A percentile compares a stretch with the other conserved stretches of the same genome.
These are phyloP conservation scores for Danielozyma ontarioensis DNA, from an alignment of 805 yeast genomes.

Conservation along the genomic window DNA sequence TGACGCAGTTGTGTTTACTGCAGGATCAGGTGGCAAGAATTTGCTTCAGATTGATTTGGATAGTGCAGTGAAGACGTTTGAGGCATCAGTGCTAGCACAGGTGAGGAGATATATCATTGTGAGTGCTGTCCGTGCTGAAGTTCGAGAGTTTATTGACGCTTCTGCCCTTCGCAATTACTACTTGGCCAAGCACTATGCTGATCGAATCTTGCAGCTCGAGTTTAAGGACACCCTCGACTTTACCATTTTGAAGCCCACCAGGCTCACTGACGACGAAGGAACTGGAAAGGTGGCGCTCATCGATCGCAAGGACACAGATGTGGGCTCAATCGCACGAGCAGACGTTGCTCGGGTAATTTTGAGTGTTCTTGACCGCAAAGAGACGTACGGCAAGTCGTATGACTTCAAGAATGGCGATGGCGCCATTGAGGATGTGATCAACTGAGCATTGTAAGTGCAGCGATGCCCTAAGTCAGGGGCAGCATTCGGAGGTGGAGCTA, in stretches of 20 bases:
- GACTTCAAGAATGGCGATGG: conserved; percentile 41
- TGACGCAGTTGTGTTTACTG: conserved; percentile 55
- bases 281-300: conserved; percentile 42
- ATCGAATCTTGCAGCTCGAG: conserved; percentile 35
- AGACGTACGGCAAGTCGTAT: conserved; percentile 38
- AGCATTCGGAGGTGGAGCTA: no score
- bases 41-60: conserved; percentile 54
- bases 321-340: conserved; percentile 36
- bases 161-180: conserved; percentile 41
- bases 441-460: not conserved
- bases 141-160: conserved; percentile 41
- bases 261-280: conserved; percentile 32
- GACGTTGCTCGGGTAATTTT: conserved; percentile 52
- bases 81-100: conserved; percentile 43
- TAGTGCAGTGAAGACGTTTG: conserved; percentile 53
- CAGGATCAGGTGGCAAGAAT: conserved; percentile 59
- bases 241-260: conserved; percentile 55
- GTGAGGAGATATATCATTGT: conserved; percentile 46
- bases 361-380: conserved; percentile 28
- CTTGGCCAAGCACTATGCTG: conserved; percentile 61
- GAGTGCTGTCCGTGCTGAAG: conserved; percentile 53
- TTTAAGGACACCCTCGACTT: conserved; percentile 38
- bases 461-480: no score
- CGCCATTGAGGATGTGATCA: conserved; percentile 9
- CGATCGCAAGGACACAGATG: conserved; percentile 12